Evolutionary conservation across 495 filamentous ascomycete species (phyloP).

Genomic region (Neurospora sp.): DNA sequence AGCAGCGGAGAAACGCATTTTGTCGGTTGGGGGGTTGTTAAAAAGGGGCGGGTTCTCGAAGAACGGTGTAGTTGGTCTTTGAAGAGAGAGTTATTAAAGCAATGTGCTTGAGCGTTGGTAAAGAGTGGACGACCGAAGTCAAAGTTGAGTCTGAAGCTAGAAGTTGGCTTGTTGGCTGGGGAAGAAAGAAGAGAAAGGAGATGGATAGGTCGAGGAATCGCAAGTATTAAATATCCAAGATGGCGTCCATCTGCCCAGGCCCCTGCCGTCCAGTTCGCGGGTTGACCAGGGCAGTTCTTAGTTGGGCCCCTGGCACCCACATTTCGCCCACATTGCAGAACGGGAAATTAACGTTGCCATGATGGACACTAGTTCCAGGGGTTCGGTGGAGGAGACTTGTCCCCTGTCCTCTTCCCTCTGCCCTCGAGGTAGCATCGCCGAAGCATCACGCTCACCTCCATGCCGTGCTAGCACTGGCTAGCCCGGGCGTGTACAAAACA

Average conservation of each 20-base stretch:
- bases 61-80: slow-evolving; percentile 12
- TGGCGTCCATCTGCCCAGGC: not conserved
- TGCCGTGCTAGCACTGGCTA: not conserved
- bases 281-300: not conserved
- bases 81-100: slow-evolving; percentile 31
- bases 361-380: slow-evolving; percentile 23
- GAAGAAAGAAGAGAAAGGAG: slow-evolving; percentile 29
- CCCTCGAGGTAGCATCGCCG: not conserved
- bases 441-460: slow-evolving; percentile 4
- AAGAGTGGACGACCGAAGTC: slow-evolving; percentile 57
- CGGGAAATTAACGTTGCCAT: slow-evolving; percentile 25
- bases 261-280: not conserved
- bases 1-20: slow-evolving; percentile 44
- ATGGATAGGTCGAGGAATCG: slow-evolving; percentile 14
- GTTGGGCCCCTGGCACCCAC: not conserved
- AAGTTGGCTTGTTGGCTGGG: slow-evolving; percentile 40
- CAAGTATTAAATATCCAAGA: slow-evolving; percentile 22
- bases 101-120: slow-evolving; percentile 30
- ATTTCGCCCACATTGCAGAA: not conserved
- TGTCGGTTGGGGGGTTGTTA: slow-evolving; percentile 33
- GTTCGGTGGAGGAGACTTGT: slow-evolving; percentile 17
- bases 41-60: slow-evolving; percentile 19
- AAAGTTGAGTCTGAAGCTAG: slow-evolving; percentile 33
- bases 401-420: not conserved
- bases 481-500: not conserved